A percentile compares a stretch with the other conserved stretches of the same genome.
These are phyloP conservation scores for Nicotiana otophora DNA, from an alignment of 257 asterid species.

Conservation along the genomic window DNA sequence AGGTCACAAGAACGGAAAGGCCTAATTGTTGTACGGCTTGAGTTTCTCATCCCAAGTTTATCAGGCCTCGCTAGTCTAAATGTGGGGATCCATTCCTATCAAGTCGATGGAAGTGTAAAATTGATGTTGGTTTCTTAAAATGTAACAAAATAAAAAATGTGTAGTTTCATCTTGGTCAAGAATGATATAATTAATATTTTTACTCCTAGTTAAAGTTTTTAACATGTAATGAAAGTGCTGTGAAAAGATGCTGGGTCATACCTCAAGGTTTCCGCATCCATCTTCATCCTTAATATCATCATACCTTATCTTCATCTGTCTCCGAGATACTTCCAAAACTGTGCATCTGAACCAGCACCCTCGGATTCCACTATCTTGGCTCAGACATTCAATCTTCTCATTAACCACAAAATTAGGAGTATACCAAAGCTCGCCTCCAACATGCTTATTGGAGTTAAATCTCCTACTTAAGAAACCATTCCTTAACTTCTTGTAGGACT, in stretches of 20 bases:
- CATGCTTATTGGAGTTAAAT: slow-evolving; percentile 38
- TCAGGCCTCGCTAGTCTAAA: slow-evolving; percentile 69
- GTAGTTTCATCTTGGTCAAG: background rate
- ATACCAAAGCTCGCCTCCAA: slow-evolving; percentile 32
- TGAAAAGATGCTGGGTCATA: slow-evolving; percentile 18
- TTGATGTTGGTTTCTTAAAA: background rate
- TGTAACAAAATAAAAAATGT: background rate
- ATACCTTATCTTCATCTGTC: slow-evolving; percentile 57
- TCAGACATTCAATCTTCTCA: slow-evolving; percentile 75
- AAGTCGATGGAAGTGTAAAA: slow-evolving; percentile 9
- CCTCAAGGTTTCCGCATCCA: slow-evolving; percentile 65
- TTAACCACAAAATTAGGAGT: slow-evolving; percentile 31
- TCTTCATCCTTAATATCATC: slow-evolving; percentile 80
- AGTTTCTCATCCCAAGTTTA: slow-evolving; percentile 71
- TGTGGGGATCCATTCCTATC: slow-evolving; percentile 83
- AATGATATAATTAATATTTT: background rate
- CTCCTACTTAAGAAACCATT: slow-evolving; percentile 30
- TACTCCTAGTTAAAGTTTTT: background rate
- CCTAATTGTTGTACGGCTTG: slow-evolving; percentile 63
- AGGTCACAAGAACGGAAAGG: slow-evolving; percentile 45
- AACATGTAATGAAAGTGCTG: background rate
- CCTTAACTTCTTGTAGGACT: slow-evolving; percentile 42
- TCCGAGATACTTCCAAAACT: slow-evolving; percentile 53
- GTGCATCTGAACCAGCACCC: slow-evolving; percentile 98
- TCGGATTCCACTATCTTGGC: slow-evolving; percentile 96